These are phyloP conservation scores for Brassica incana DNA, from an alignment of 345 rosid genomes.

Conservation along the genomic window DNA sequence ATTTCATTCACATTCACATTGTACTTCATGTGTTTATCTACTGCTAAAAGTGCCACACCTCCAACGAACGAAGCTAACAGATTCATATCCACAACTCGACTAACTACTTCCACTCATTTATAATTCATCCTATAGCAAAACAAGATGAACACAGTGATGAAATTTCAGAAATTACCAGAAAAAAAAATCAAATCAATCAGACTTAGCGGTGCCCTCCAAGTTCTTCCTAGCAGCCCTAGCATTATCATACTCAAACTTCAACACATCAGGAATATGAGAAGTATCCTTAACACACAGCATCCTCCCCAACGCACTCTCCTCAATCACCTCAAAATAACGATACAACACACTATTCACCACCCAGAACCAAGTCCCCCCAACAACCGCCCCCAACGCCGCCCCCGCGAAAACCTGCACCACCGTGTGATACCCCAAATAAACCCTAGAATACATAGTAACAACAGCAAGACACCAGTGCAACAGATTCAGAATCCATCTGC, in stretches of 20 bases:
- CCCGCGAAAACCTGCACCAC: slow-evolving; percentile 89
- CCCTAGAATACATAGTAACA: slow-evolving; percentile 88
- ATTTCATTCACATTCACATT: not conserved
- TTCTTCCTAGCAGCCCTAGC: slow-evolving; percentile 76
- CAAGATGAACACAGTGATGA: slow-evolving; percentile 14
- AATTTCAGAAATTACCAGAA: slow-evolving; percentile 33
- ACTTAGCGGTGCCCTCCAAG: slow-evolving; percentile 33
- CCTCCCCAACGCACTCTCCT: slow-evolving; percentile 77
- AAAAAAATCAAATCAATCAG: slow-evolving; percentile 21
- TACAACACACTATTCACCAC: slow-evolving; percentile 56
- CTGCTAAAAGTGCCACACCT: not conserved
- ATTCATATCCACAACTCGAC: not conserved
- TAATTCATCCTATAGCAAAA: not conserved
- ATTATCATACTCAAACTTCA: slow-evolving; percentile 92
- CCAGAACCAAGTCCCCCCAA: slow-evolving; percentile 83
- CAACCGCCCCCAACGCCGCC: slow-evolving; percentile 58
- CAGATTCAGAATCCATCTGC: slow-evolving; percentile 46
- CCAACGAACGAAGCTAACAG: not conserved
- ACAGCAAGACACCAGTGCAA: slow-evolving; percentile 68
- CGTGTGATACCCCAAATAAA: slow-evolving; percentile 87
- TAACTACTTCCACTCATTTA: not conserved
- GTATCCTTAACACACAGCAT: slow-evolving; percentile 81
- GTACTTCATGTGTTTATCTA: not conserved
- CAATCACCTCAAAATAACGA: slow-evolving; percentile 66
- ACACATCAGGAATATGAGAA: slow-evolving; percentile 79